Base-by-base conservation (phyloP, 441 rosid genomes). In the Brassica balearica region DNA sequence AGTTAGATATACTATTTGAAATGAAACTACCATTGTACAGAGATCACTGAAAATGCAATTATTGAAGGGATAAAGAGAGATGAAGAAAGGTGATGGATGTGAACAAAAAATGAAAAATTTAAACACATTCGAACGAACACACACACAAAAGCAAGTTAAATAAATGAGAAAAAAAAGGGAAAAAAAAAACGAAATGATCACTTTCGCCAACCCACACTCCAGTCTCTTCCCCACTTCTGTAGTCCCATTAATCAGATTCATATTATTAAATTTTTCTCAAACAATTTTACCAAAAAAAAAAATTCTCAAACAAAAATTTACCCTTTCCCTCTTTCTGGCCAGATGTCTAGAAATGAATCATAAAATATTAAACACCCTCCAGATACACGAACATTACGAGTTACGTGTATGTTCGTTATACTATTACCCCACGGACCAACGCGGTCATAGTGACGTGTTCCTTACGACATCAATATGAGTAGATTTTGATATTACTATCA, bases 161-260 rank as follows among this genome's bases (percentile, higher is more conserved):
- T 46, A n/a, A 48, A 48, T 48, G 56, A 20, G 51, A 46, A 22
- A 62, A 46, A 51, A 53, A 55, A 87, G 56, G n/a, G 48, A 46
- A 22, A 62, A 43, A 51, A 53, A 55, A 88, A 85, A 85, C 15
- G 88, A 87, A 86, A 92, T 86, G 92, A 89, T 90, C 82, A 63
- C 72, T 69, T 76, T 82, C 80, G 87, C 89, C 91, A 80, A 77
- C 85, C 88, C 76, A 25, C 86, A 55, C 75, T 62, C 74, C 66
- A 83, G 68, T 65, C 79, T 74, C 51, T 69, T 80, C 73, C 80
- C 83, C 83, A 81, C 77, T 76, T 72, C 62, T 72, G 76, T 75
- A 86, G 87, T 69, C 85, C 91, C 91, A 82, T 34, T 64, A 69
- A 74, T 76, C 66, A 77, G 81, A 32, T 81, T 68, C 77, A 67